A percentile compares a stretch with the other conserved stretches of the same genome.
phyloP scores from a whole-genome alignment of 495 filamentous ascomycete genomes.

The Pyrenula aspistea region DNA sequence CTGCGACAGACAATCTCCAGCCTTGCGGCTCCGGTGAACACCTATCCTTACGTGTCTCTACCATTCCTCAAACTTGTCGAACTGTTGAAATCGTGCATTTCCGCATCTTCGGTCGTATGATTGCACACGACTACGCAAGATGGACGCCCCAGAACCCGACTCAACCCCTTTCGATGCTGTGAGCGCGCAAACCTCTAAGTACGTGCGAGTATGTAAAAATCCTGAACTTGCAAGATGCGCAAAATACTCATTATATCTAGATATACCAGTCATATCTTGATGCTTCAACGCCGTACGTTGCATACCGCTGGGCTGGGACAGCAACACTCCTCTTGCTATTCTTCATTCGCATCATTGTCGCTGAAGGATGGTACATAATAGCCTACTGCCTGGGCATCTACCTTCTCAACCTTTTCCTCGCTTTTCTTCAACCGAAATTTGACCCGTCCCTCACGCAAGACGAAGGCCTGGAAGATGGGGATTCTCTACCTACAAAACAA shows the following conservation, averaged over 20 bases:
- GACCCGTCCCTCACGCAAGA: slow-evolving; percentile 93
- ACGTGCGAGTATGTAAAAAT: slow-evolving; percentile 46
- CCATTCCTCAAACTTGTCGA: no score
- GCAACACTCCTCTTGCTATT: slow-evolving; percentile 62
- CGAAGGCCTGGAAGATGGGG: slow-evolving; percentile 90
- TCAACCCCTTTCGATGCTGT: slow-evolving; percentile 76
- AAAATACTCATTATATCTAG: slow-evolving; percentile 30
- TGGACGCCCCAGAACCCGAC: slow-evolving; percentile 72
- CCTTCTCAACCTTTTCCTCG: slow-evolving; percentile 97
- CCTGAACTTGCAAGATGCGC: not conserved
- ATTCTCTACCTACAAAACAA: slow-evolving; percentile 79
- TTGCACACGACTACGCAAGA: slow-evolving; percentile 21
- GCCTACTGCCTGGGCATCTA: slow-evolving; percentile 98
- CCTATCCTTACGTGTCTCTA: no score
- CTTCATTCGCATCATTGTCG: slow-evolving; percentile 76
- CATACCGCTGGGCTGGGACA: slow-evolving; percentile 83
- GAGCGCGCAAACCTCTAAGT: slow-evolving; percentile 66
- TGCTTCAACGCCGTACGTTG: slow-evolving; percentile 73
- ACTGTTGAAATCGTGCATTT: no score
- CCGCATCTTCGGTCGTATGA: not conserved
- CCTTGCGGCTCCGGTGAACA: no score
- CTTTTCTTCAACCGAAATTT: slow-evolving; percentile 97
- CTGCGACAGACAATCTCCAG: not conserved
- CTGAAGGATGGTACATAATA: slow-evolving; percentile 98
- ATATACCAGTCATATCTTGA: slow-evolving; percentile 93